These are phyloP conservation scores for Lathyrus sativus DNA, from an alignment of 306 rosid genomes.

Conservation along the genomic window DNA sequence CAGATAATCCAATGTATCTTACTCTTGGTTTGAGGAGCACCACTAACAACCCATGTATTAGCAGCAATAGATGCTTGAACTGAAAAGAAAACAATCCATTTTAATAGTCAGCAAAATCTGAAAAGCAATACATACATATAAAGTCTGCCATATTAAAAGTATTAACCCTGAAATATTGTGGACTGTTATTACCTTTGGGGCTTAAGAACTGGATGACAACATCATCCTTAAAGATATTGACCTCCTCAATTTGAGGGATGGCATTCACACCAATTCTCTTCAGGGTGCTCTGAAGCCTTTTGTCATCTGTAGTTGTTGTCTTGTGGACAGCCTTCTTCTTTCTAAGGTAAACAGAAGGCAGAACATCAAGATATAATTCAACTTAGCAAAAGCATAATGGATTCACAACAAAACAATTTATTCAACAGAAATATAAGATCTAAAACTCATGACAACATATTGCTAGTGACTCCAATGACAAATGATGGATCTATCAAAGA, in stretches of 20 bases:
- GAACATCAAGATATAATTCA: background rate
- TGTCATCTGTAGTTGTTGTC: constrained; percentile 93
- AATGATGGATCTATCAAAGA: too few species aligned
- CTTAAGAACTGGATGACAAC: constrained; percentile 84
- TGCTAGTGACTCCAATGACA: background rate
- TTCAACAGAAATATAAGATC: background rate
- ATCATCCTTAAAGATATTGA: constrained; percentile 92
- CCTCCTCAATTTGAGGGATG: constrained; percentile 94
- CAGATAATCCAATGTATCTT: constrained; percentile 23
- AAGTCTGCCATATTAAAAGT: background rate
- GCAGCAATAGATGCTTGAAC: constrained; percentile 99
- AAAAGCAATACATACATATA: background rate
- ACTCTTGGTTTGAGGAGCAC: constrained; percentile 95
- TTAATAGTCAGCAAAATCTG: background rate
- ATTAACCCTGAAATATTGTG: background rate
- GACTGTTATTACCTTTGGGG: constrained; percentile 67
- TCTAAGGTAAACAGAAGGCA: constrained; percentile 44
- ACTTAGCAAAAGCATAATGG: background rate
- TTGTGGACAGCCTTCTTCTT: constrained; percentile 99
- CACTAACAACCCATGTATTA: constrained; percentile 98
- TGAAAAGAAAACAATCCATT: constrained; percentile 40
- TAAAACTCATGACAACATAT: background rate
- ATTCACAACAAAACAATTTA: too few species aligned
- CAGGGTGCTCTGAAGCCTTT: constrained; percentile 94
- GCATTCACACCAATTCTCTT: constrained; percentile 98